Evolutionary conservation across 1,139 yeast species (phyloP), one percentile per base, ranked within the genome.

Genomic region (Blastobotrys malaysiensis): DNA sequence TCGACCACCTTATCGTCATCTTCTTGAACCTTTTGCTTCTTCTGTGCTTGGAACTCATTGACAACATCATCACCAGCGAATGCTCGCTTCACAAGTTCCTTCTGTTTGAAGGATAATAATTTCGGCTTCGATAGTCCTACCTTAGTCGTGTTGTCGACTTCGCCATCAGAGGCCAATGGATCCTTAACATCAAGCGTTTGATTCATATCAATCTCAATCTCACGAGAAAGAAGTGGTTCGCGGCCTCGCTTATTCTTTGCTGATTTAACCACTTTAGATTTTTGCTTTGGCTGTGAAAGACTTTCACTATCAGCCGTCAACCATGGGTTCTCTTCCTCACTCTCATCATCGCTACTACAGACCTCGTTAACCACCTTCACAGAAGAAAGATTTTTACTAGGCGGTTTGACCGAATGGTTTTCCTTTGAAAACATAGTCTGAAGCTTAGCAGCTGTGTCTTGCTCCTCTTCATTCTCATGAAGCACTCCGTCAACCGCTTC

Each of bases 11-110:
- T 79, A 69, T 93, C 97, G 57, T 83, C 98, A 70, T 93, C 98
- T 49, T 86, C 93, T 52, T 74, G 79, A 5, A 79, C 76, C n/a
- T 80, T 80, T 60, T 80, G 77, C 55, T 76, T 75, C 73, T 93
- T 93, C 62, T 88, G 96, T 20, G 78, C 82, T 57, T 79, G 80
- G 67, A 90, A 90, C 61, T 90, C 96, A 18, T 79, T 78, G n/a
- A 83, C 86, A 48, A 83, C 85, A 66, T 93, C 95, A 71, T 93
- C 99, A 21, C 98, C 98, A 1, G 97, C 98, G 77, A 93, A 93
- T 0, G 99, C 99, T 65, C 91, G 86, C 59, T 84, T 81, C 58
- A 89, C 88, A 49, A 93, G 77, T 55, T 89, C 93, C 58, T 83
- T 83, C 69, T 93, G 97, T 63, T 82, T 79, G 73, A 93, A 88